Evolutionary conservation across 441 rosid genomes (phyloP).

Genomic region (Cnidoscolus chayamansa): DNA sequence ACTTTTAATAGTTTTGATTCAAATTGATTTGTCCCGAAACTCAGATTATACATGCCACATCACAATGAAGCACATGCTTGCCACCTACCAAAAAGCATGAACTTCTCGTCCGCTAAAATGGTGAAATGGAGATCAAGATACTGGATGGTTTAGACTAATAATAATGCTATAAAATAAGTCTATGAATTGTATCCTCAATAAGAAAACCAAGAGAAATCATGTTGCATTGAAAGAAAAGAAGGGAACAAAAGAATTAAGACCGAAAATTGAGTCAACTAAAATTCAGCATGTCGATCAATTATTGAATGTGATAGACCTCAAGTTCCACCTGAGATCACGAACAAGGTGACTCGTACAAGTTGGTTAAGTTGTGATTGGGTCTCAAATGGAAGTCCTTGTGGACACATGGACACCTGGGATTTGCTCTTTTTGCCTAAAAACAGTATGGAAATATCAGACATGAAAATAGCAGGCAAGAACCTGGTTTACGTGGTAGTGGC

Average conservation of each 20-base stretch:
- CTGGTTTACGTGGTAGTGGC: slow-evolving; percentile 10
- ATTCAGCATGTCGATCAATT: neutral
- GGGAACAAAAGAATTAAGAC: neutral
- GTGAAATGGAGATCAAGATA: too few relatives aligned
- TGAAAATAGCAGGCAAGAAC: slow-evolving; percentile 6
- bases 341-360: neutral
- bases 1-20: too few relatives aligned
- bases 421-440: slow-evolving; percentile 27
- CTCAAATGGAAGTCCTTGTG: neutral
- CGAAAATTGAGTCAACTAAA: neutral
- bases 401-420: slow-evolving; percentile 4
- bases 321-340: neutral
- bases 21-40: too few relatives aligned
- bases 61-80: too few relatives aligned
- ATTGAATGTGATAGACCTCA: slow-evolving; percentile 8
- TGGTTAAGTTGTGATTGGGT: neutral
- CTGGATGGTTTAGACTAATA: too few relatives aligned
- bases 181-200: too few relatives aligned
- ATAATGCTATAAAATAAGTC: too few relatives aligned
- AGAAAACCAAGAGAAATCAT: neutral
- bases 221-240: neutral
- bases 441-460: slow-evolving; percentile 11
- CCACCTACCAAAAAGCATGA: too few relatives aligned
- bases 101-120: too few relatives aligned
- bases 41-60: too few relatives aligned